Base-by-base conservation (phyloP, 2,329 filamentous ascomycete species). In the Diaporthe batatas region DNA sequence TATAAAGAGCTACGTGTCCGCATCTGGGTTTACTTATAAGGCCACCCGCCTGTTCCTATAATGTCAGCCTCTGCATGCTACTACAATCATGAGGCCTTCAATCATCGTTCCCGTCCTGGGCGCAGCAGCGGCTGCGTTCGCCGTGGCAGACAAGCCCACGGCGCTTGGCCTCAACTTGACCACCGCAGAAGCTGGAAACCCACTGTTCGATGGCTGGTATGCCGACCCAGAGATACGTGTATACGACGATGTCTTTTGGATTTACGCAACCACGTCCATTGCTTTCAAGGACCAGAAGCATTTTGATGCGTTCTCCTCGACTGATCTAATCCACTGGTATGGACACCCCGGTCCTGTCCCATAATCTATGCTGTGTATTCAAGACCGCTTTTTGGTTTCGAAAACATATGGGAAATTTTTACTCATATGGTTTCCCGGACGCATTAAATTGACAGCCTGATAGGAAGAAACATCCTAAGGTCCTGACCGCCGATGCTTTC, bases 261-360 rank as follows among this genome's bases (percentile, higher is more conserved):
- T 87, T 36, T 88, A 83, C 75, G 83, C 86, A 4, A 87, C 85
- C 3, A 80, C 81, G 4, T 87, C 85, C 2, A 78, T 79, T 23
- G 76, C 76, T n/a, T 87, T 86, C 74, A 81, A 84, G 23, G 55
- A 84, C 25, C 86, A 88, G 77, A 86, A 83, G 1, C 86, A 84
- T 75, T 81, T 87, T 62, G 85, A 87, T 73, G 85, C 85, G 70
- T 88, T 87, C 78, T 87, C 85, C 1, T 86, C 84, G 16, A 78
- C 79, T 0, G 85, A 88, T 72, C 78, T 88, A 49, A 77, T 86
- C 44, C 79, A 83, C 65, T 88, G 86, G 86, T 85, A 81, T 18
- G 86, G 84, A 72, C 82, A 86, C 73, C 75, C 80, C 18, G 3
- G 42, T 49, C 4, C 57, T 29, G 36, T 42, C 18, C 14, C 4